These are phyloP conservation scores for Hypomontagnella submonticulosa DNA, from an alignment of 495 filamentous ascomycete genomes.

Conservation along the genomic window DNA sequence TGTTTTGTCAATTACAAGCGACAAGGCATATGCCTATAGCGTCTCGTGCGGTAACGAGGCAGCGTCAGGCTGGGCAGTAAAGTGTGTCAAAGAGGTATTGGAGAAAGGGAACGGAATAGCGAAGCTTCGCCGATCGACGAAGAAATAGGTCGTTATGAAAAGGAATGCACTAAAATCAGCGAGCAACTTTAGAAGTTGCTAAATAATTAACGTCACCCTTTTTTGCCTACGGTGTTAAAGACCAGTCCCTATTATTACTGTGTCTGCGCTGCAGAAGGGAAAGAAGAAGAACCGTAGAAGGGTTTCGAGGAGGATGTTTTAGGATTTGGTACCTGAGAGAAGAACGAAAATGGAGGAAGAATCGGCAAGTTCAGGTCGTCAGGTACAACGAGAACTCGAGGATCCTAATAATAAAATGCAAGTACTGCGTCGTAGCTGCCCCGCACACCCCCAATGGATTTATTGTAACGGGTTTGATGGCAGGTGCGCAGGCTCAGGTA, in stretches of 20 bases:
- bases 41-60: constrained; percentile 23
- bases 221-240: background rate
- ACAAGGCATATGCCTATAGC: constrained; percentile 17
- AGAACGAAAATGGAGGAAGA: constrained; percentile 17
- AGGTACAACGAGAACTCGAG: constrained; percentile 17
- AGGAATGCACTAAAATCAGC: constrained; percentile 33
- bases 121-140: constrained; percentile 27
- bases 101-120: constrained; percentile 24
- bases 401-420: constrained; percentile 35
- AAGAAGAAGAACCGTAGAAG: constrained; percentile 14
- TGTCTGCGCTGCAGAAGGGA: constrained; percentile 41
- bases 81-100: constrained; percentile 8
- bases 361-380: constrained; percentile 16
- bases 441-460: constrained; percentile 11
- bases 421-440: constrained; percentile 15
- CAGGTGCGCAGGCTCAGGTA: constrained; percentile 25
- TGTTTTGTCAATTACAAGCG: constrained; percentile 7
- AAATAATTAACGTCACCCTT: constrained; percentile 17
- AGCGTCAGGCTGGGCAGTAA: constrained; percentile 11
- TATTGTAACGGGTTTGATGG: no score
- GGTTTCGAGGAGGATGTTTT: constrained; percentile 7
- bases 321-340: constrained; percentile 18
- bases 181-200: constrained; percentile 8
- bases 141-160: constrained; percentile 22
- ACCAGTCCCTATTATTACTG: constrained; percentile 28